These are phyloP conservation scores for Russula emetica DNA, from an alignment of 768 basidiomycete genomes.

Conservation along the genomic window DNA sequence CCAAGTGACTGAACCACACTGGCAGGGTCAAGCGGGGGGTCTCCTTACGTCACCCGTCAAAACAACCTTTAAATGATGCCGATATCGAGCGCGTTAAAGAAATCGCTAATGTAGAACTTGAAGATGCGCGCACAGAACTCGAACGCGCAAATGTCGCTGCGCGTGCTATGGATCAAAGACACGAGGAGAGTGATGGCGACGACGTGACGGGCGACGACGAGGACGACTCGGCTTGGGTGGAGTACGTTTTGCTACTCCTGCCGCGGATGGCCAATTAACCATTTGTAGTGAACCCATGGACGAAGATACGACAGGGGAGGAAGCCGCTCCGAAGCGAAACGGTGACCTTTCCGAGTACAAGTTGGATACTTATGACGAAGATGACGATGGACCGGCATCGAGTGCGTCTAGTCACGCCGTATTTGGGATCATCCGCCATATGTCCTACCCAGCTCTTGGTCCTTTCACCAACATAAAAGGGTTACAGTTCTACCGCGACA, in stretches of 20 bases:
- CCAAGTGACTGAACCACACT: slow-evolving; percentile 14
- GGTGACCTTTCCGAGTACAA: slow-evolving; percentile 80
- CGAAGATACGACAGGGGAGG: slow-evolving; percentile 40
- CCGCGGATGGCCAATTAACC: slow-evolving; percentile 35
- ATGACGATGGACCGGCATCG: slow-evolving; percentile 50
- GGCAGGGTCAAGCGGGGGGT: slow-evolving; percentile 76
- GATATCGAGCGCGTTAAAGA: slow-evolving; percentile 88
- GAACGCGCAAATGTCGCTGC: slow-evolving; percentile 77
- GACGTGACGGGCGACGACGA: slow-evolving; percentile 47
- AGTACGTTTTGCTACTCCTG: slow-evolving; percentile 55
- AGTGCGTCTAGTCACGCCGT: slow-evolving; percentile 30
- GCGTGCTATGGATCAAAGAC: slow-evolving; percentile 62
- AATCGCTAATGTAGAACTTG: slow-evolving; percentile 81
- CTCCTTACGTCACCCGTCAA: slow-evolving; percentile 66
- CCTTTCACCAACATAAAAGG: slow-evolving; percentile 97
- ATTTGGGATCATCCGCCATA: slow-evolving; percentile 21
- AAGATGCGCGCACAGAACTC: slow-evolving; percentile 83
- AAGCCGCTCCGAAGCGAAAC: slow-evolving; percentile 31
- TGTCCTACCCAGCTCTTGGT: slow-evolving; percentile 47
- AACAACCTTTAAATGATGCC: slow-evolving; percentile 85
- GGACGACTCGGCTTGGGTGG: slow-evolving; percentile 68
- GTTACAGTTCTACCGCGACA: slow-evolving; percentile 84
- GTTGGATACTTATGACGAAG: slow-evolving; percentile 80
- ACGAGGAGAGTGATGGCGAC: slow-evolving; percentile 62
- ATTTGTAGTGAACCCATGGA: slow-evolving; percentile 55